phyloP scores from a whole-genome alignment of 495 filamentous ascomycete genomes.

The Annulohypoxylon moriforme region DNA sequence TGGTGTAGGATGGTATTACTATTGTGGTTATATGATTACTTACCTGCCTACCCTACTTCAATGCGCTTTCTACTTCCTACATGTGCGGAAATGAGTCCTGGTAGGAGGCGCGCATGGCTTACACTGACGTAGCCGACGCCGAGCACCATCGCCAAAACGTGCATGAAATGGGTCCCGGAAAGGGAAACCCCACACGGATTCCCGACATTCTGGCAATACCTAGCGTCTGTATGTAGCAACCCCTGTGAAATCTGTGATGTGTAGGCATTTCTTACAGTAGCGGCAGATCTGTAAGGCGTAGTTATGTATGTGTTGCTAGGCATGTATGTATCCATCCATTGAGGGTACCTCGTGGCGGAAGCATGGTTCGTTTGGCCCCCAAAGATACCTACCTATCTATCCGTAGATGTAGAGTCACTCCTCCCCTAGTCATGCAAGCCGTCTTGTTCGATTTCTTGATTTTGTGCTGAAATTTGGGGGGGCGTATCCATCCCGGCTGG shows the following conservation, averaged over 20 bases:
- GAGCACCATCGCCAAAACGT: neutral
- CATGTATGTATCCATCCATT: neutral
- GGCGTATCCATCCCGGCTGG: neutral
- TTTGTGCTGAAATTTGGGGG: neutral
- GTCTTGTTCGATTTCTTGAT: neutral
- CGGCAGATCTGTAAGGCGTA: slow-evolving; percentile 29
- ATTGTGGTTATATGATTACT: neutral
- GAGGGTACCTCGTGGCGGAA: slow-evolving; percentile 12
- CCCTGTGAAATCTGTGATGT: slow-evolving; percentile 33
- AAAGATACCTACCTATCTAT: too few species aligned
- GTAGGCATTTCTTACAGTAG: slow-evolving; percentile 35
- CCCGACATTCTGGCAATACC: slow-evolving; percentile 29
- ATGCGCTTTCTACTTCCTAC: neutral
- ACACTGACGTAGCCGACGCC: neutral
- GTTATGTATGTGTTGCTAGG: too few species aligned
- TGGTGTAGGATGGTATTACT: neutral
- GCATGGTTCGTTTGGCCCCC: neutral
- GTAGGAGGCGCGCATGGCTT: neutral
- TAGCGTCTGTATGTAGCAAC: slow-evolving; percentile 1
- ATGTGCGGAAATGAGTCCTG: neutral
- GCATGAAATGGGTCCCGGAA: neutral
- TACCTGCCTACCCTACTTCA: slow-evolving; percentile 1
- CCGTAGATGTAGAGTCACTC: neutral
- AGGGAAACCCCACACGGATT: slow-evolving; percentile 23
- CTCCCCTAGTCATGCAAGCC: neutral